Evolutionary conservation across 1,139 yeast genomes (phyloP).

Genomic region (Eremothecium gossypii): DNA sequence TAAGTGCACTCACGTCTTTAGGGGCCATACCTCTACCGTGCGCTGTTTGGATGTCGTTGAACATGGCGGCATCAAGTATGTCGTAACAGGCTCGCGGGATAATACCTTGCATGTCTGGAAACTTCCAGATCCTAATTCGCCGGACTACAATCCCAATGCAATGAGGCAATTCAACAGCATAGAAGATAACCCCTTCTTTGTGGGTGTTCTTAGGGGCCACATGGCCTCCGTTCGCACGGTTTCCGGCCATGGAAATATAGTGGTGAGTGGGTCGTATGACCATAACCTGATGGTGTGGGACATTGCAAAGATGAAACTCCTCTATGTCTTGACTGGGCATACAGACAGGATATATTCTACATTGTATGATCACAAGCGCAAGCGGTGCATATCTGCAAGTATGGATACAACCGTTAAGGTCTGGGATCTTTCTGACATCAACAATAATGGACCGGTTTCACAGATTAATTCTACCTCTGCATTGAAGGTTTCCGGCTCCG

Average conservation of each 20-base stretch:
- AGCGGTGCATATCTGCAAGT: slow-evolving; percentile 84
- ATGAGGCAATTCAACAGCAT: slow-evolving; percentile 33
- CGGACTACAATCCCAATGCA: slow-evolving; percentile 26
- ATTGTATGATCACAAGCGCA: slow-evolving; percentile 63
- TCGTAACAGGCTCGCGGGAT: slow-evolving; percentile 88
- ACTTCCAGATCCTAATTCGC: slow-evolving; percentile 50
- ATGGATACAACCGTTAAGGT: slow-evolving; percentile 83
- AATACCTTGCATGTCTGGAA: slow-evolving; percentile 85
- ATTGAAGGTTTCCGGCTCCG: slow-evolving; percentile 24
- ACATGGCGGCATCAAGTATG: slow-evolving; percentile 49
- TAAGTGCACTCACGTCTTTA: slow-evolving; percentile 60
- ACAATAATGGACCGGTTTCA: slow-evolving; percentile 25
- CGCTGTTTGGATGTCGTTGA: slow-evolving; percentile 79
- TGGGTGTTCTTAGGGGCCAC: slow-evolving; percentile 77
- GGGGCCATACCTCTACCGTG: slow-evolving; percentile 89
- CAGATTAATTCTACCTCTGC: slow-evolving; percentile 19
- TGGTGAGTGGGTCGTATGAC: slow-evolving; percentile 88
- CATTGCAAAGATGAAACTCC: slow-evolving; percentile 61
- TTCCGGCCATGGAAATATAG: slow-evolving; percentile 73
- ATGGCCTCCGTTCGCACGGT: slow-evolving; percentile 82
- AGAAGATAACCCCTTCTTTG: slow-evolving; percentile 61
- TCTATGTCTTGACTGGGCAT: slow-evolving; percentile 72
- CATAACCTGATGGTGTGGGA: slow-evolving; percentile 91
- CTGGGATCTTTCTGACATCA: slow-evolving; percentile 61
- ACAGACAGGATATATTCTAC: slow-evolving; percentile 81